Evolutionary conservation across 2,329 filamentous ascomycete species (phyloP), one percentile per base, ranked within the genome.

Genomic region (Epichloe scottii): DNA sequence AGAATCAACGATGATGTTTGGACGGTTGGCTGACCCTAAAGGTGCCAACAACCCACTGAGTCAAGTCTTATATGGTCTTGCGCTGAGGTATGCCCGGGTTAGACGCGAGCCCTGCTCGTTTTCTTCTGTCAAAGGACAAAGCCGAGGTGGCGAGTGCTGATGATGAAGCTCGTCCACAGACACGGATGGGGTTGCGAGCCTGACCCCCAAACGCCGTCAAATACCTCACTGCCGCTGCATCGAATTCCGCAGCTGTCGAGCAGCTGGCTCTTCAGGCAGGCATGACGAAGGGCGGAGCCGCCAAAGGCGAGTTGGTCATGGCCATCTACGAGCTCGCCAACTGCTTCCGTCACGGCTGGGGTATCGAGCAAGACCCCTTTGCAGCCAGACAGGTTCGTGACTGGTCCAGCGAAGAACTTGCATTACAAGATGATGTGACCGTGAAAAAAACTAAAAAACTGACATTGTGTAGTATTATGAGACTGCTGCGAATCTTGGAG

Each of bases 251-350:
- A 23, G 78, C 81, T 41, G 81, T 98, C 51, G 93, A 98, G 71
- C 79, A 86, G 49, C 74, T 89, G 60, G 93, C 93, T 33, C 79
- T 97, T 21, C 76, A 85, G 58, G 87, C 90, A 8, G 93, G 91
- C 15, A 80, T 94, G 68, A 93, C 89, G 69, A 95, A 93, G 68
- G 93, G 93, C 49, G 93, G 93, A 54, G 85, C 87, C 14, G 91
- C 91, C 43, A 98, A 97, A 71, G 93, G 93, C 53, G 93, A 98
- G 74, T 78, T 98, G 49, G 87, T 97, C 17, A 81, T 98, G 54
- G 91, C 93, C 54, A 97, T 98, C 57, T 97, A 93, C 62, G 93
- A 98, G 73, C 73, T 98, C 61, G 88, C 84, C 51, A 93, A 93
- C 68, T 91, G 81, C 70, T 97, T 96, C 74, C 83, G 93, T 54